phyloP scores from a whole-genome alignment of 169 alveolate genomes.

The Perkinsus marinus region DNA sequence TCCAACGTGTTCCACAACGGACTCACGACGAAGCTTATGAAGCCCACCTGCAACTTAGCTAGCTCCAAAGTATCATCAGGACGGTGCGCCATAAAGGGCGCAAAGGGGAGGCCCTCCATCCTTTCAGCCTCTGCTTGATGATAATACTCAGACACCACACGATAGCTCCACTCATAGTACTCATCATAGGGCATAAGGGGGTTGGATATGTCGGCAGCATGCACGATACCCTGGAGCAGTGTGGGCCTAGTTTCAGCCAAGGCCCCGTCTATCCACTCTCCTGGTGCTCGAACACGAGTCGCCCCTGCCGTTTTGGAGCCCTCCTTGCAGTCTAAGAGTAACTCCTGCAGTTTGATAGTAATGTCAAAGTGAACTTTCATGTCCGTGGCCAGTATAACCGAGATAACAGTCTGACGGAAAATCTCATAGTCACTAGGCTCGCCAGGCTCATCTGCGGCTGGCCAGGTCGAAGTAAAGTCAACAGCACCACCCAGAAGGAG shows the following conservation, averaged over 20 bases:
- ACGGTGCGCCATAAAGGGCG: conserved; percentile 5
- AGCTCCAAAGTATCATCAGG: conserved; percentile 7
- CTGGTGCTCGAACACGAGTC: background rate
- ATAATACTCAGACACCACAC: conserved; percentile 18
- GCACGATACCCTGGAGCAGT: conserved; percentile 6
- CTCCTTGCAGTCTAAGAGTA: background rate
- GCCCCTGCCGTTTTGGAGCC: background rate
- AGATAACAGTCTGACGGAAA: conserved; percentile 8
- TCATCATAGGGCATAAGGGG: conserved; percentile 12
- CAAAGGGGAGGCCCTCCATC: background rate
- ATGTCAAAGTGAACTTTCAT: conserved; percentile 28
- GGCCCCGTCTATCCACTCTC: background rate
- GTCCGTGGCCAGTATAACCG: conserved; percentile 23
- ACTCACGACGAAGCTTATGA: conserved; percentile 2
- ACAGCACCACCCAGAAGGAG: conserved; percentile 3
- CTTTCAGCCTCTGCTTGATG: background rate
- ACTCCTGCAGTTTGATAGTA: conserved; percentile 9
- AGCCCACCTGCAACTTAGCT: conserved; percentile 21
- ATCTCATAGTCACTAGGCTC: background rate
- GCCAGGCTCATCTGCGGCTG: background rate
- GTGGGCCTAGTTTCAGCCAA: background rate
- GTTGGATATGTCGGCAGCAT: conserved; percentile 25
- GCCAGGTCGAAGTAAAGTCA: background rate
- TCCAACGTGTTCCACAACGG: background rate
- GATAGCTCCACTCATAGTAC: conserved; percentile 20